Percentiles rank a stretch among this genome's conserved stretches.
Evolutionary conservation across 2,329 filamentous ascomycete species (phyloP).

Genomic region (Parastagonospora nodorum): DNA sequence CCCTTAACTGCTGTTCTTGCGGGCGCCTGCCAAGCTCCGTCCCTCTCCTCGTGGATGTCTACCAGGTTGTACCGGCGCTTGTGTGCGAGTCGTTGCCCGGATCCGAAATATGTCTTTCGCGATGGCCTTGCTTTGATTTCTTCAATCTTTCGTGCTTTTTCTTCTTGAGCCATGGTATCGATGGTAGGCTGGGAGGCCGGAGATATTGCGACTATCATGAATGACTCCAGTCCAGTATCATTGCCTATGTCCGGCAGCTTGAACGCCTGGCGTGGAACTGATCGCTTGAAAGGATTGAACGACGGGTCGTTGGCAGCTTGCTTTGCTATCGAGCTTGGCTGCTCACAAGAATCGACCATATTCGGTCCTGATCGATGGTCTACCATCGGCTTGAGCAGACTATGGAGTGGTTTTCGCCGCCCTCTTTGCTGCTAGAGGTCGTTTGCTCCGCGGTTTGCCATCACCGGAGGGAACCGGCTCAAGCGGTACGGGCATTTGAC

Average conservation of each 20-base stretch:
- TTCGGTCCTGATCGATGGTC: neutral
- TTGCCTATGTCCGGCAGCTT: neutral
- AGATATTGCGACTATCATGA: conserved; percentile 6
- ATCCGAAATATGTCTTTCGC: conserved; percentile 39
- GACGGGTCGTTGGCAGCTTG: neutral
- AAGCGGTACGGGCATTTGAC: neutral
- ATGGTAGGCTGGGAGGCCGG: conserved; percentile 8
- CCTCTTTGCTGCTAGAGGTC: neutral
- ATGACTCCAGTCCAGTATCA: neutral
- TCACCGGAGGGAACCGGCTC: neutral
- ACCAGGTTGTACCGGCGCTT: conserved; percentile 11
- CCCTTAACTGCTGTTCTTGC: neutral
- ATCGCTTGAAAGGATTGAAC: conserved; percentile 7
- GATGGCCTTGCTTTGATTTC: conserved; percentile 39
- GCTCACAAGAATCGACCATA: neutral
- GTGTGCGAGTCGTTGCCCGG: conserved; percentile 20
- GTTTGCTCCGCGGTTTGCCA: neutral
- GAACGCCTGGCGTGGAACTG: neutral
- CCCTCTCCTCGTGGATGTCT: conserved; percentile 25
- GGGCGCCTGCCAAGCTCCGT: conserved; percentile 14
- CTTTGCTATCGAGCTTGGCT: neutral
- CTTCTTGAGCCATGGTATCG: conserved; percentile 23
- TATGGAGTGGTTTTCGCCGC: neutral
- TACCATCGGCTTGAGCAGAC: neutral
- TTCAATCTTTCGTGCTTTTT: conserved; percentile 25